Conservation (phyloP, 257 asterid genomes). For the Apocynum venetum region DNA sequence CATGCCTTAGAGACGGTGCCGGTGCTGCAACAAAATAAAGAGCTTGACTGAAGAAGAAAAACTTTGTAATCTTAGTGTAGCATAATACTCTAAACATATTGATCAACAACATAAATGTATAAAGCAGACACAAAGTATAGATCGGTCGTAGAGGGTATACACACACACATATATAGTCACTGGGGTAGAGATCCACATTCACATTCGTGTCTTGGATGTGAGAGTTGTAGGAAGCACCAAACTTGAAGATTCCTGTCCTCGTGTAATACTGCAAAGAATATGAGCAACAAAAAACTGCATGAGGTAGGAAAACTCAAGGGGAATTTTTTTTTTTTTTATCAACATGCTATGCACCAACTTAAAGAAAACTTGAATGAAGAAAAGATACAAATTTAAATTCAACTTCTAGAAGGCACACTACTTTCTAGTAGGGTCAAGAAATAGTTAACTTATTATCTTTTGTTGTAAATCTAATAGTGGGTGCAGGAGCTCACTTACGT, state of each 20-base stretch:
- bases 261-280: conserved; percentile 61
- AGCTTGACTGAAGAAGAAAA: no score
- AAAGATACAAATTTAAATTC: neutral
- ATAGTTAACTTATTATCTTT: neutral
- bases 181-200: conserved; percentile 45
- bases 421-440: no score
- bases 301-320: neutral
- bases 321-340: neutral
- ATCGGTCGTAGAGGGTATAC: conserved; percentile 82
- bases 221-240: conserved; percentile 90
- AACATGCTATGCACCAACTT: neutral
- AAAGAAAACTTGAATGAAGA: neutral
- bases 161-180: conserved; percentile 50
- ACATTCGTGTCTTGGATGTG: conserved; percentile 81
- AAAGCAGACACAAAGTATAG: conserved; percentile 24
- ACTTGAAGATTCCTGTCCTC: conserved; percentile 89
- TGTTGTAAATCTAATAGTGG: neutral
- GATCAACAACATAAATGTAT: conserved; percentile 8
- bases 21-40: no score
- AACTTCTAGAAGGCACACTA: neutral
- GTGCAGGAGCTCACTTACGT: neutral
- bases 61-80: conserved; percentile 3
- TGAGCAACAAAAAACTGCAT: neutral
- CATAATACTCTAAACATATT: conserved; percentile 13
- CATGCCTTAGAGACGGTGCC: no score